These are phyloP conservation scores for Podospora fimiseda DNA, from an alignment of 495 filamentous ascomycete genomes.

Conservation along the genomic window DNA sequence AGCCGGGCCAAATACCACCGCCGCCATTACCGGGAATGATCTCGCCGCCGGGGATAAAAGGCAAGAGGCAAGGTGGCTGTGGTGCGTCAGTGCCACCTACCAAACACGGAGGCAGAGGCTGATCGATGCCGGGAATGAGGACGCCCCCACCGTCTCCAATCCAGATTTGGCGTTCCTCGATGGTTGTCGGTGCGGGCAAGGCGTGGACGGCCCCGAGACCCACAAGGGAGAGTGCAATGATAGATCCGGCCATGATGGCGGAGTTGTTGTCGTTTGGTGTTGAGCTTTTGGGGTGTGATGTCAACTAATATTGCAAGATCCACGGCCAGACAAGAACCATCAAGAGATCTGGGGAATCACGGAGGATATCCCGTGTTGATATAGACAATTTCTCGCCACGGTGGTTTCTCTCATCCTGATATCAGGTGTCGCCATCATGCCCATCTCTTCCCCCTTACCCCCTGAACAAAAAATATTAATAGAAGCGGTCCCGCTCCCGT, in stretches of 20 bases:
- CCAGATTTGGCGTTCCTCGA: constrained; percentile 16
- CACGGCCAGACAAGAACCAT: constrained; percentile 8
- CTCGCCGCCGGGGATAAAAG: constrained; percentile 17
- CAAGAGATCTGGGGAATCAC: not conserved
- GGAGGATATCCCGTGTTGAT: constrained; percentile 15
- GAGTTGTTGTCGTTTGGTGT: not conserved
- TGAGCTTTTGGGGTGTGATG: constrained; percentile 4
- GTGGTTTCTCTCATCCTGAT: not conserved
- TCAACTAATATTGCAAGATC: constrained; percentile 11
- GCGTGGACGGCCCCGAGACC: constrained; percentile 27
- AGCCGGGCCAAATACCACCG: constrained; percentile 8
- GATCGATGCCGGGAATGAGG: constrained; percentile 6
- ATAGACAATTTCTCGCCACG: constrained; percentile 11
- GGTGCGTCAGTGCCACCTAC: not conserved
- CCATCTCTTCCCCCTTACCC: constrained; percentile 3
- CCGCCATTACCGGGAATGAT: constrained; percentile 15
- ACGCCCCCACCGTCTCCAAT: constrained; percentile 11
- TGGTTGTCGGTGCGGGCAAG: constrained; percentile 15
- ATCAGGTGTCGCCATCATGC: constrained; percentile 3
- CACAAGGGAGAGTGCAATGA: constrained; percentile 25
- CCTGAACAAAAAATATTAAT: constrained; percentile 24
- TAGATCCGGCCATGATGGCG: constrained; percentile 25
- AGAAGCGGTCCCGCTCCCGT: constrained; percentile 17
- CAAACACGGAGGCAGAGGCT: constrained; percentile 2
- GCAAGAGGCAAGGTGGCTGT: constrained; percentile 15